Conservation (phyloP, 495 filamentous ascomycete species). For the Daldinia vernicosa region DNA sequence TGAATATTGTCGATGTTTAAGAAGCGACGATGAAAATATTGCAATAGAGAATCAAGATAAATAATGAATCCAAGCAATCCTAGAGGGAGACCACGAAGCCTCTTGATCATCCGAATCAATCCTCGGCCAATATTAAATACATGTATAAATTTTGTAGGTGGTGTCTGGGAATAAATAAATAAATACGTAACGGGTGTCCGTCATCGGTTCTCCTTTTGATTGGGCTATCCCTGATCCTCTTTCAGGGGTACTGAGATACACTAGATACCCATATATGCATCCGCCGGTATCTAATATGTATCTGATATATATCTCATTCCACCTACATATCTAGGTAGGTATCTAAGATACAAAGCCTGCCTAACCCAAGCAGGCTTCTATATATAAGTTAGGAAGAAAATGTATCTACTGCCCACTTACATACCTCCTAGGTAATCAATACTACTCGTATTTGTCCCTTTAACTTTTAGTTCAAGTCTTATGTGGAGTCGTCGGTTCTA, state of each 20-base stretch:
- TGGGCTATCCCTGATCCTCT: neutral
- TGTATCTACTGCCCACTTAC: neutral
- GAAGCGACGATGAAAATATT: slow-evolving; percentile 32
- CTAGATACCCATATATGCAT: neutral
- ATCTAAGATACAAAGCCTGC: no score
- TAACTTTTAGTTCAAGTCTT: slow-evolving; percentile 19
- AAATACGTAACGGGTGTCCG: slow-evolving; percentile 1
- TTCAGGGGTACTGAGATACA: neutral
- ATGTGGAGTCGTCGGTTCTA: slow-evolving; percentile 34
- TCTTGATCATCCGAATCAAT: neutral
- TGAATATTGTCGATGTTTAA: slow-evolving; percentile 16
- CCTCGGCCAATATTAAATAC: neutral
- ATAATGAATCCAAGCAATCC: slow-evolving; percentile 24
- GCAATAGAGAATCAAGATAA: slow-evolving; percentile 33
- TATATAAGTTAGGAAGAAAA: neutral
- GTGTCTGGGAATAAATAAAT: neutral
- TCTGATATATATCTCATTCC: slow-evolving; percentile 5
- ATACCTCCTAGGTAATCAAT: slow-evolving; percentile 10
- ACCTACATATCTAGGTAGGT: neutral
- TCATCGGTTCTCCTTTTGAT: neutral
- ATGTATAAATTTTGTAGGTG: neutral
- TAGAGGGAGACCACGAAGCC: neutral
- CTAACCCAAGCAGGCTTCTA: neutral
- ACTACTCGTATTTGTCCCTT: slow-evolving; percentile 14
- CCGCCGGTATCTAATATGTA: neutral